phyloP scores from a whole-genome alignment of 371 early-diverging fungal species.

The Quaeritorhiza haematococci region DNA sequence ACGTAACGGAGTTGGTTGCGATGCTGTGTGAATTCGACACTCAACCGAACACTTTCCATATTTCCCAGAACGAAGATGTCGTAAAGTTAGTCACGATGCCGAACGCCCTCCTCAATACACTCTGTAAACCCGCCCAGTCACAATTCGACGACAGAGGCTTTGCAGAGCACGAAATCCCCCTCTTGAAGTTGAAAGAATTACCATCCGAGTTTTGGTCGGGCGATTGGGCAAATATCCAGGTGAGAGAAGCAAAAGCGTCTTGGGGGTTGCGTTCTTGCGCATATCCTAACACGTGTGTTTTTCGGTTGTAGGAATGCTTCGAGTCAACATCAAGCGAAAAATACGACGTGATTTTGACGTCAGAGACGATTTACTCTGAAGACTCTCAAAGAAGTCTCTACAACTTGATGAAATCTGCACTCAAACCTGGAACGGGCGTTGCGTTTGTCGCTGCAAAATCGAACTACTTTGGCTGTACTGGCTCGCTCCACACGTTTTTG shows the following conservation, averaged over 20 bases:
- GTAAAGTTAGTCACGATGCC: constrained; percentile 82
- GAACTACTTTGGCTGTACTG: constrained; percentile 79
- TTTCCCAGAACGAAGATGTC: constrained; percentile 69
- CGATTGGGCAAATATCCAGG: constrained; percentile 24
- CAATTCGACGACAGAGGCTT: constrained; percentile 45
- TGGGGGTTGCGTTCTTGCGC: not conserved
- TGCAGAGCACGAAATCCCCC: constrained; percentile 27
- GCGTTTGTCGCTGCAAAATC: constrained; percentile 89
- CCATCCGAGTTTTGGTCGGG: constrained; percentile 15
- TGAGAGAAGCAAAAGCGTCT: constrained; percentile 6
- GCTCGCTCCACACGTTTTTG: constrained; percentile 45
- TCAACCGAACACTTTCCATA: too few species aligned
- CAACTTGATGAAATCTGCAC: constrained; percentile 56
- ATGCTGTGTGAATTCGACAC: too few species aligned
- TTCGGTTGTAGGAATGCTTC: not conserved
- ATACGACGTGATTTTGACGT: constrained; percentile 85
- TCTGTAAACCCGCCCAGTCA: constrained; percentile 37
- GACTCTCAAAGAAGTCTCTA: constrained; percentile 52
- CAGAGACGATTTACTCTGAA: constrained; percentile 87
- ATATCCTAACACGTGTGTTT: constrained; percentile 6
- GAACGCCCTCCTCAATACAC: constrained; percentile 78
- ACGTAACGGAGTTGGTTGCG: too few species aligned
- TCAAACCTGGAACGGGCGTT: constrained; percentile 60
- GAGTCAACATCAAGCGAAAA: constrained; percentile 27
- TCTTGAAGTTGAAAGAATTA: constrained; percentile 23